Percentiles rank a stretch among this genome's conserved stretches.
Conservation (phyloP, 257 asterid species). For the Nicotiana noctiflora region DNA sequence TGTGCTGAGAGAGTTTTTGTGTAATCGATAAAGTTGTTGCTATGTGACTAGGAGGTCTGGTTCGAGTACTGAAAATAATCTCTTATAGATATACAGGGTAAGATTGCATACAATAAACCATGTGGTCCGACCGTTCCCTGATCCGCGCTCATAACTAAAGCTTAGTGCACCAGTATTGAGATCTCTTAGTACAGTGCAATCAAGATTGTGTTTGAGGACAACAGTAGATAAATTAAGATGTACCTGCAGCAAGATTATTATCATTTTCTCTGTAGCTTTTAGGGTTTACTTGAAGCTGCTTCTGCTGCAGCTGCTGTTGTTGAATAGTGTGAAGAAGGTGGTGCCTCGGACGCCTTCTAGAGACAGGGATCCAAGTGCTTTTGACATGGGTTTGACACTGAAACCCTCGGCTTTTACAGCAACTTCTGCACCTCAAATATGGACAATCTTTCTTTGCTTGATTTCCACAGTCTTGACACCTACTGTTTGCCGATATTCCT, state of each 20-base stretch:
- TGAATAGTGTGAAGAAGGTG: constrained; percentile 18
- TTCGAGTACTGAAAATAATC: too few species aligned
- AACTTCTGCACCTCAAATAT: constrained; percentile 60
- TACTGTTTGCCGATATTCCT: constrained; percentile 5
- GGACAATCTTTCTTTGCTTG: constrained; percentile 71
- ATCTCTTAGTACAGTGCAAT: not conserved
- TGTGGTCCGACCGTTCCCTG: too few species aligned
- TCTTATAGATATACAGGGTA: too few species aligned
- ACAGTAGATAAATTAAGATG: too few species aligned
- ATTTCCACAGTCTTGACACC: constrained; percentile 80
- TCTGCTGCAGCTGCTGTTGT: constrained; percentile 17
- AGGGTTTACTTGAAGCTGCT: constrained; percentile 34
- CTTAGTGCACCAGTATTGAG: not conserved
- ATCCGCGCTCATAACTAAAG: too few species aligned
- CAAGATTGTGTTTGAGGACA: not conserved
- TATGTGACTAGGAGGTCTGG: too few species aligned
- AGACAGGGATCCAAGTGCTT: constrained; percentile 83
- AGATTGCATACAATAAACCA: too few species aligned
- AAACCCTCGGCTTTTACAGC: constrained; percentile 60
- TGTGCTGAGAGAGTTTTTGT: not conserved
- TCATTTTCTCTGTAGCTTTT: constrained; percentile 44
- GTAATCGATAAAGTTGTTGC: too few species aligned
- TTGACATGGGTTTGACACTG: constrained; percentile 68
- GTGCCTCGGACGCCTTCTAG: constrained; percentile 38
- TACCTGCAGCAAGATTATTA: constrained; percentile 25